These are phyloP conservation scores for Linanthus parryae DNA, from an alignment of 148 eudicot species.

Conservation along the genomic window DNA sequence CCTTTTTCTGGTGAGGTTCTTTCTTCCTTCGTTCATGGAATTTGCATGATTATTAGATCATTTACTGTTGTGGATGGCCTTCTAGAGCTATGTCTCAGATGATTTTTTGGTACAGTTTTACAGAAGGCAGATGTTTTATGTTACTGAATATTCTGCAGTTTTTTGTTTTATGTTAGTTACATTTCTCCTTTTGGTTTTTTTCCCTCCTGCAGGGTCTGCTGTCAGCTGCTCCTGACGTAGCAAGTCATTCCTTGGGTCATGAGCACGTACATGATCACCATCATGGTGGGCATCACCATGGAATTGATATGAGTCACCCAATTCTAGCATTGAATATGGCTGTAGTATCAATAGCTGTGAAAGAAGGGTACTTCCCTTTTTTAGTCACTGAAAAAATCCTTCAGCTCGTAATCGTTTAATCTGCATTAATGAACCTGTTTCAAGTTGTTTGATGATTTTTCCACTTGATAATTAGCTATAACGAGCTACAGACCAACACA, in stretches of 20 bases:
- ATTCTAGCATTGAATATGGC: slow-evolving; percentile 82
- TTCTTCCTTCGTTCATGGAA: background rate
- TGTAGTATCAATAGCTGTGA: slow-evolving; percentile 62
- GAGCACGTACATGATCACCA: slow-evolving; percentile 47
- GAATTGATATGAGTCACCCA: slow-evolving; percentile 86
- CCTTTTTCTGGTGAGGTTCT: slow-evolving; percentile 51
- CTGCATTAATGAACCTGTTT: background rate
- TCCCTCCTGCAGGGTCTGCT: slow-evolving; percentile 42
- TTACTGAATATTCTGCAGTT: background rate
- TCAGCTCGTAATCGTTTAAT: background rate
- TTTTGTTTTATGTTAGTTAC: background rate
- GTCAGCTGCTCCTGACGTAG: slow-evolving; percentile 53
- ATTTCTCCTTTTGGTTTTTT: background rate
- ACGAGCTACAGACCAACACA: no score
- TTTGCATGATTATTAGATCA: background rate
- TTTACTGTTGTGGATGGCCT: no score
- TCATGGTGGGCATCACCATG: slow-evolving; percentile 64
- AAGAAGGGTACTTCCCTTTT: slow-evolving; percentile 65
- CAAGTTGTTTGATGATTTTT: no score
- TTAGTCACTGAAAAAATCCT: background rate
- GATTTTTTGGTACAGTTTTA: no score
- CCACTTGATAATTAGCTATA: no score
- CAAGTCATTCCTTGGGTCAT: slow-evolving; percentile 43
- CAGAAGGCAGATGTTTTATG: background rate
- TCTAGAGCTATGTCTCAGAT: no score